Conservation (phyloP, 345 rosid genomes). For the Gossypium stocksii region DNA sequence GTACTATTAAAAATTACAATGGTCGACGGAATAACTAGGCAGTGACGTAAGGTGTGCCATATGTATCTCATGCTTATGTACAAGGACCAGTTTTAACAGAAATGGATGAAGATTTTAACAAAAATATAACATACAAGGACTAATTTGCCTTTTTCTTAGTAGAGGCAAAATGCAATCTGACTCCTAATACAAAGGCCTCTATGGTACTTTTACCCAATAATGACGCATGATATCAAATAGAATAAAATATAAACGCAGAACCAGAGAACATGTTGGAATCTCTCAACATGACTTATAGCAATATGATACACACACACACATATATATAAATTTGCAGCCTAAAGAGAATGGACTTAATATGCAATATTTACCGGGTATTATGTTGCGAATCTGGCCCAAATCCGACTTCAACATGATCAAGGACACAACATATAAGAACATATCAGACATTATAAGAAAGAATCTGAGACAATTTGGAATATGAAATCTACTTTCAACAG, state of each 20-base stretch:
- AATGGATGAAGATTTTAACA: too few relatives aligned
- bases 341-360: background rate
- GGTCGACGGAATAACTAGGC: too few relatives aligned
- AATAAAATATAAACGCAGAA: background rate
- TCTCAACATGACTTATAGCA: background rate
- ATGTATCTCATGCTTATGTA: too few relatives aligned
- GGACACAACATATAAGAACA: conserved; percentile 19
- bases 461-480: background rate
- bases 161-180: too few relatives aligned
- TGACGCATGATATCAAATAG: background rate
- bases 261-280: background rate
- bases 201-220: background rate
- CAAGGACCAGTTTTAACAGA: too few relatives aligned
- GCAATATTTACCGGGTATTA: conserved; percentile 67
- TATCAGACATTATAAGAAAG: conserved; percentile 17
- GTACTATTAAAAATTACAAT: too few relatives aligned
- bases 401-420: conserved; percentile 56
- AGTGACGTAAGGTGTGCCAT: too few relatives aligned
- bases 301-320: background rate
- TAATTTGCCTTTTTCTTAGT: too few relatives aligned
- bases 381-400: conserved; percentile 33
- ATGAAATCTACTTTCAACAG: background rate
- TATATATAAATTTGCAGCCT: background rate
- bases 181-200: too few relatives aligned
- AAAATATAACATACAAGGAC: too few relatives aligned